Conservation (phyloP, 768 basidiomycete species). For the Glaciozyma martinii region DNA sequence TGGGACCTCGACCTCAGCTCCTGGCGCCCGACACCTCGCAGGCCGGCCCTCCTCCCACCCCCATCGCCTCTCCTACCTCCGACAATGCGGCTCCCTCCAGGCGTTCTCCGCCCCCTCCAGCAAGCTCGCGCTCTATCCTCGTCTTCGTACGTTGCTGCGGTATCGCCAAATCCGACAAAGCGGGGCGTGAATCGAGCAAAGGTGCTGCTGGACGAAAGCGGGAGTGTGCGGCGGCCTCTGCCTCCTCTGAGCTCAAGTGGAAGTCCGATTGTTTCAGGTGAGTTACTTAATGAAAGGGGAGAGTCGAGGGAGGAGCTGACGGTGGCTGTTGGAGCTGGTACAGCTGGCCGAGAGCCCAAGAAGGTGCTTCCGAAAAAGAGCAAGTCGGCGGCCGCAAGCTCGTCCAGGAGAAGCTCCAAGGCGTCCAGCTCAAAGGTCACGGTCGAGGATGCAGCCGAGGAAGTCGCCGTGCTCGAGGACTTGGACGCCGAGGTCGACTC, state of each 20-base stretch:
- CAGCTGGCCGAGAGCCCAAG: not conserved
- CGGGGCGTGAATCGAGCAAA: too few species aligned
- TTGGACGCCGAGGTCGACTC: not conserved
- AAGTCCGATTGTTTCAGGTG: not conserved
- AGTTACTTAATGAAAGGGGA: not conserved
- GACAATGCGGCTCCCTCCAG: too few species aligned
- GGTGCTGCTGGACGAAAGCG: conserved; percentile 19
- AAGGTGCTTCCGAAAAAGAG: not conserved
- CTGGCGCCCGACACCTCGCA: too few species aligned
- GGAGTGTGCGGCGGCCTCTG: conserved; percentile 10
- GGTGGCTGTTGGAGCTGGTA: too few species aligned
- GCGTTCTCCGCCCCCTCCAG: too few species aligned
- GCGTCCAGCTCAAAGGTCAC: not conserved
- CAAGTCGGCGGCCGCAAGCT: not conserved
- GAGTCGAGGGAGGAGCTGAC: not conserved
- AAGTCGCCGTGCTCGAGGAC: not conserved
- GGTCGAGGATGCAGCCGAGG: not conserved
- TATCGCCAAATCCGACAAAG: too few species aligned
- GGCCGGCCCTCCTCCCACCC: too few species aligned
- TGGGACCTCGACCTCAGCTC: too few species aligned
- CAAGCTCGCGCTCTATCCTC: too few species aligned
- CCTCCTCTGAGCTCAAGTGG: conserved; percentile 7
- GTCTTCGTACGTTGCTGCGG: too few species aligned
- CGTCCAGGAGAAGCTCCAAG: not conserved
- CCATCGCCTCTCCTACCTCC: too few species aligned